These are phyloP conservation scores for Cryptococcus depauperatus DNA, from an alignment of 1,284 basidiomycete species.

Conservation along the genomic window DNA sequence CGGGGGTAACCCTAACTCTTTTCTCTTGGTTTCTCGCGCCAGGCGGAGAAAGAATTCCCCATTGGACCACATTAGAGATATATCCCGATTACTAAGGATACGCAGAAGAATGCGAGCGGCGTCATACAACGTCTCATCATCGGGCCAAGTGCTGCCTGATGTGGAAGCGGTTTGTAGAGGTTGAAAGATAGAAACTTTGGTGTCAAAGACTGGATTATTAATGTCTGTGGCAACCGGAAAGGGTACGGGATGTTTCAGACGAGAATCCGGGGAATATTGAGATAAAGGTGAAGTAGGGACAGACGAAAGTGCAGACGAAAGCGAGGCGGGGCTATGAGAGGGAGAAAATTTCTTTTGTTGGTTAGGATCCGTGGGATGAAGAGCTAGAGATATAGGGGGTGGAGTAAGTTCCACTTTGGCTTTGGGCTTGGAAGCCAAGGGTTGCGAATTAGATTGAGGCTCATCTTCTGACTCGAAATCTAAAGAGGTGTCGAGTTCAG, in stretches of 20 bases:
- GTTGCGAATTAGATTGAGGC: not conserved
- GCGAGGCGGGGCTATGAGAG: no score
- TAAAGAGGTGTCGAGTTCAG: not conserved
- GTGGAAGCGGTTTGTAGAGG: not conserved
- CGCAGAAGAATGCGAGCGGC: not conserved
- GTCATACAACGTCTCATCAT: no score
- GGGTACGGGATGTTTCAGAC: not conserved
- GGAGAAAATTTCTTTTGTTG: no score
- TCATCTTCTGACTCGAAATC: not conserved
- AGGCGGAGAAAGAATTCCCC: not conserved
- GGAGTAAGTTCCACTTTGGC: no score
- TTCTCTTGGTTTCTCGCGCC: constrained; percentile 5
- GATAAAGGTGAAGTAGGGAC: no score
- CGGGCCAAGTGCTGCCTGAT: not conserved
- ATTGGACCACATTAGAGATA: not conserved
- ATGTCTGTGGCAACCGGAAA: not conserved
- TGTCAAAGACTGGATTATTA: not conserved
- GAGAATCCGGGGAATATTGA: no score
- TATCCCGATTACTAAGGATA: not conserved
- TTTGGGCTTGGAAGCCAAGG: not conserved
- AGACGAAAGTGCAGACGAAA: no score
- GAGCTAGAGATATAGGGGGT: no score
- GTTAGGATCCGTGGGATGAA: no score
- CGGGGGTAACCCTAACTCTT: constrained; percentile 6
- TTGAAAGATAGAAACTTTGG: not conserved